Base-by-base conservation (phyloP, 768 basidiomycete genomes). In the Serpula lacrymans region DNA sequence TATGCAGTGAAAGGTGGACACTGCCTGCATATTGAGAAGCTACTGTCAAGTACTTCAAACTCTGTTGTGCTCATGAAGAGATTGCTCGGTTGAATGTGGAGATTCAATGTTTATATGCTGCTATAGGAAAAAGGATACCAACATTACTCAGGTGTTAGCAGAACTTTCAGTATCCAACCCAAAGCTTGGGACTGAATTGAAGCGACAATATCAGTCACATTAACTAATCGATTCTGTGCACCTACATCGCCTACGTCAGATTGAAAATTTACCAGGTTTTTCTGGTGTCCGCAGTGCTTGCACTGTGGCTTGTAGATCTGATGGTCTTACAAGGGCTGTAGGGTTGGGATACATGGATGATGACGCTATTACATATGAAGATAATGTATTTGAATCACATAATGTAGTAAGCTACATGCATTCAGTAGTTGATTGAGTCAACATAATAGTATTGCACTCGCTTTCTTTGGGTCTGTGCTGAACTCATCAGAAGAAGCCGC, bases 81-180 rank as follows among this genome's bases (percentile, higher is more conserved):
- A 45, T 61, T 7, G 17, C n/a, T 2, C 51, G 51, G 7, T 40
- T 52, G 18, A 52, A 60, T 28, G 27, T 60, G 11, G 57, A 60
- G 39, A 45, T 58, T 5, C 32, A 23, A 13, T 47, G 51, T 1
- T 37, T 60, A 3, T 46, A 5, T 43, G 16, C 27, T 32, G 51
- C 32, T 13, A 39, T 37, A 33, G n/a, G n/a, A n/a, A n/a, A n/a
- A n/a, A n/a, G n/a, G n/a, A n/a, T n/a, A n/a, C n/a, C n/a, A n/a
- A n/a, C n/a, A n/a, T n/a, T n/a, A n/a, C 31, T 33, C 31, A 33
- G n/a, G n/a, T 33, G 20, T 8, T 33, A 6, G 6, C 31, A 33
- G 14, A 43, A n/a, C 22, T 43, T 13, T 16, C 29, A 9, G 24
- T 12, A 16, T 27, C 27, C 3, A 25, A 47, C 23, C 26, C 10